Percentiles rank a stretch among this genome's conserved stretches.
These are phyloP conservation scores for Castanea sativa DNA, from an alignment of 306 rosid species.

Conservation along the genomic window DNA sequence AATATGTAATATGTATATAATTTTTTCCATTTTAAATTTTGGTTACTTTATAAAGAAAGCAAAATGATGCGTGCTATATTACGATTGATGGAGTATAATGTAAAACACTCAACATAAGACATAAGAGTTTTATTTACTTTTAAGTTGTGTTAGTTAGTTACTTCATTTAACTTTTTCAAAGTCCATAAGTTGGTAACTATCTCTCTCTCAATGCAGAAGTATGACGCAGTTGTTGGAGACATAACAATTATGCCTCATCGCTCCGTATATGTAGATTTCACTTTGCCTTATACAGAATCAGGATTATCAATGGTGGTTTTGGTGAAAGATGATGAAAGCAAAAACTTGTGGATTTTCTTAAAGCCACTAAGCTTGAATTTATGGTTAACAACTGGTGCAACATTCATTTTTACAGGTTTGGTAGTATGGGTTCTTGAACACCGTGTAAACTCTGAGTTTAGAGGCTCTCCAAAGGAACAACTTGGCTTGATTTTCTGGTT, in stretches of 20 bases:
- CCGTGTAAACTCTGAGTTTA: constrained; percentile 22
- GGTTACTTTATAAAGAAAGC: too few species aligned
- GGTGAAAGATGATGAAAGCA: constrained; percentile 16
- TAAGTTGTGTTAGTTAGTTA: too few species aligned
- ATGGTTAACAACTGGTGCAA: constrained; percentile 34
- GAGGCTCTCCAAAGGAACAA: constrained; percentile 20
- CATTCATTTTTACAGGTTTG: constrained; percentile 26
- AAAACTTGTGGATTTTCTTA: constrained; percentile 41
- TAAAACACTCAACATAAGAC: too few species aligned
- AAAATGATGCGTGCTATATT: too few species aligned
- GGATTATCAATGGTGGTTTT: constrained; percentile 39
- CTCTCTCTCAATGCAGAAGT: constrained; percentile 8
- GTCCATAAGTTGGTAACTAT: too few species aligned
- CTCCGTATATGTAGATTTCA: constrained; percentile 33
- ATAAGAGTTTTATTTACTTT: too few species aligned
- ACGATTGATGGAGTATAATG: too few species aligned
- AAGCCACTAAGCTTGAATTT: constrained; percentile 39
- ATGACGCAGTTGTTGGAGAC: constrained; percentile 42
- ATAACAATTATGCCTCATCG: constrained; percentile 35
- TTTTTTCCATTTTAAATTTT: too few species aligned
- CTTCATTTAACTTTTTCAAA: too few species aligned
- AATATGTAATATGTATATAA: too few species aligned
- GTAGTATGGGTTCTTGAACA: constrained; percentile 37
- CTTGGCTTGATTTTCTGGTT: constrained; percentile 32
- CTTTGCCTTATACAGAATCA: constrained; percentile 38